Conservation (phyloP, 768 basidiomycete genomes). For the Cubamyces sp. region DNA sequence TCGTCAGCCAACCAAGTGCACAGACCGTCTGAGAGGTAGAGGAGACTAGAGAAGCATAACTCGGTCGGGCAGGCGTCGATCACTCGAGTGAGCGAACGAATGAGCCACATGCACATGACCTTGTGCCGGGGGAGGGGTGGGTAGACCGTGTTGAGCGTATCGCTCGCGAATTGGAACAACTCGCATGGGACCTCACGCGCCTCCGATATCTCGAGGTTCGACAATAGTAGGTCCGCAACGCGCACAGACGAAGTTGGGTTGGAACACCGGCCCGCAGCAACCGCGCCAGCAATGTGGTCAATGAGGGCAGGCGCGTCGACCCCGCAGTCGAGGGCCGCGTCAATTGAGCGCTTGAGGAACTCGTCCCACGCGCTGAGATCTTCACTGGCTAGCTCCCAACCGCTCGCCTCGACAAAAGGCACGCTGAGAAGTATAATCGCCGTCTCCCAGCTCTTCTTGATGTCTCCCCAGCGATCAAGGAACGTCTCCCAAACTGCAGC, state of each 20-base stretch:
- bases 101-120: slow-evolving; percentile 63
- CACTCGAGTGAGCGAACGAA: slow-evolving; percentile 54
- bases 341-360: slow-evolving; percentile 53
- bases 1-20: slow-evolving; percentile 69
- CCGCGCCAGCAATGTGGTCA: slow-evolving; percentile 54
- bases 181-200: slow-evolving; percentile 55
- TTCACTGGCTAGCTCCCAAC: slow-evolving; percentile 57
- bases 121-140: slow-evolving; percentile 62
- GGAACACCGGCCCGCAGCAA: slow-evolving; percentile 46
- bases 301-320: slow-evolving; percentile 56
- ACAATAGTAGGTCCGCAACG: slow-evolving; percentile 64
- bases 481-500: slow-evolving; percentile 61
- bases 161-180: slow-evolving; percentile 63
- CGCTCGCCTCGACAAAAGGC: slow-evolving; percentile 52
- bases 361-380: slow-evolving; percentile 65
- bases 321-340: slow-evolving; percentile 64
- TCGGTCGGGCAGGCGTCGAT: slow-evolving; percentile 61
- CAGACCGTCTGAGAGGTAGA: slow-evolving; percentile 56
- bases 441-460: slow-evolving; percentile 55
- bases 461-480: slow-evolving; percentile 57
- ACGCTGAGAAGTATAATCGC: slow-evolving; percentile 55
- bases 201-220: slow-evolving; percentile 54
- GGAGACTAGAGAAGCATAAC: slow-evolving; percentile 49
- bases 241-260: slow-evolving; percentile 48
- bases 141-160: slow-evolving; percentile 63